These are phyloP conservation scores for Dactylellina cionopaga DNA, from an alignment of 2,329 filamentous ascomycete genomes.

Conservation along the genomic window DNA sequence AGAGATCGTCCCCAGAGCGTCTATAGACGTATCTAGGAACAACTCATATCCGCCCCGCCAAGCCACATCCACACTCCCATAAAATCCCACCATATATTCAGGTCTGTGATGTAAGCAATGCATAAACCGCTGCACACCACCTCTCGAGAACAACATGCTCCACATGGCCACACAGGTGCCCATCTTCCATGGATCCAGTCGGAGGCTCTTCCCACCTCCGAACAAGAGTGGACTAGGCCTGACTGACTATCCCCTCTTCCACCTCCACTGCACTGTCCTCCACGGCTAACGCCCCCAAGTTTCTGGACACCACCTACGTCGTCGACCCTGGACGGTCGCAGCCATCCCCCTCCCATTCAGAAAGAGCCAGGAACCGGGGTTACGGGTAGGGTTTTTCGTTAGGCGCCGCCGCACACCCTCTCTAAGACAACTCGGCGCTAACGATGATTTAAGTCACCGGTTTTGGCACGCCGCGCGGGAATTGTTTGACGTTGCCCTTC, in stretches of 20 bases:
- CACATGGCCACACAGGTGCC: conserved; percentile 40
- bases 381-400: conserved; percentile 40
- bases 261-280: neutral
- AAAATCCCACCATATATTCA: conserved; percentile 23
- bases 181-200: conserved; percentile 41
- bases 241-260: neutral
- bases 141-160: conserved; percentile 34
- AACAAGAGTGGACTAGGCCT: conserved; percentile 17
- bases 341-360: conserved; percentile 3
- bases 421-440: conserved; percentile 51
- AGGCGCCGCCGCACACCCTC: conserved; percentile 53
- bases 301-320: conserved; percentile 21
- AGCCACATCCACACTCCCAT: conserved; percentile 34
- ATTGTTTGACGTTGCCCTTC: conserved; percentile 49
- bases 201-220: conserved; percentile 42
- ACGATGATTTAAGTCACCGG: conserved; percentile 38
- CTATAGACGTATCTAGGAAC: conserved; percentile 9
- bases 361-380: conserved; percentile 29
- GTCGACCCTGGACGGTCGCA: conserved; percentile 22
- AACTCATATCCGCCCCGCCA: conserved; percentile 45
- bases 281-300: conserved; percentile 3
- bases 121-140: conserved; percentile 47
- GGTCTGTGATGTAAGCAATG: conserved; percentile 40
- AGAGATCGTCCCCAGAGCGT: conserved; percentile 7
- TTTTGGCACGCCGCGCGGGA: conserved; percentile 47